Evolutionary conservation across 495 filamentous ascomycete species (phyloP).

Genomic region (Podospora pseudoanserina): DNA sequence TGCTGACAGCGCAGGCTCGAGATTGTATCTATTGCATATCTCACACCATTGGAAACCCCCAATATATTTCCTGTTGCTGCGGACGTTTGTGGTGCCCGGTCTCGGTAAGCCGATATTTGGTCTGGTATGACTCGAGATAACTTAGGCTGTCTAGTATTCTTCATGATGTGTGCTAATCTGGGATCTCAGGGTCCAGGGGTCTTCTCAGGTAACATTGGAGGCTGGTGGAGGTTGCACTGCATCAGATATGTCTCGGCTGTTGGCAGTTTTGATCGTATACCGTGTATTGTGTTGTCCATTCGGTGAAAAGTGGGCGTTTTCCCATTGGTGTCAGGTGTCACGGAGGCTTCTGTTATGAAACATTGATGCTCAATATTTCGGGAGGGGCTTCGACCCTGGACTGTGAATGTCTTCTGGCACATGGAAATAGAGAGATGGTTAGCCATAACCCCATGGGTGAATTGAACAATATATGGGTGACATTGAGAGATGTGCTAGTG

Average conservation of each 20-base stretch:
- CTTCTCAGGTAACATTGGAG: not conserved
- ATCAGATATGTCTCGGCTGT: not conserved
- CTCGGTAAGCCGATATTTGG: not conserved
- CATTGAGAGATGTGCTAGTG: too few species aligned
- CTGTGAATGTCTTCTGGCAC: not conserved
- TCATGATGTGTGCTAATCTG: not conserved
- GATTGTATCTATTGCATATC: too few species aligned
- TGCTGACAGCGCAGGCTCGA: too few species aligned
- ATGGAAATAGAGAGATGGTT: not conserved
- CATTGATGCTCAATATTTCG: not conserved
- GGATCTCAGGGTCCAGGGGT: not conserved
- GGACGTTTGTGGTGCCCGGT: too few species aligned
- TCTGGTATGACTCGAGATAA: too few species aligned
- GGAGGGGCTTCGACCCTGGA: not conserved
- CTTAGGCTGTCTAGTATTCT: not conserved
- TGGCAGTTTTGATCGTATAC: not conserved
- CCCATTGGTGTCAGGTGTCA: not conserved
- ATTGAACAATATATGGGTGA: too few species aligned
- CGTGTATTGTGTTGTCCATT: not conserved
- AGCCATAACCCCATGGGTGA: too few species aligned
- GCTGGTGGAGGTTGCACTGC: not conserved
- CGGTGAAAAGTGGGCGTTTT: not conserved
- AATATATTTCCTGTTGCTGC: too few species aligned
- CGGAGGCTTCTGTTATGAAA: not conserved
- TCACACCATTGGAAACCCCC: too few species aligned